Conservation (phyloP, 2,329 filamentous ascomycete species). For the Cucurbitaria berberidis region DNA sequence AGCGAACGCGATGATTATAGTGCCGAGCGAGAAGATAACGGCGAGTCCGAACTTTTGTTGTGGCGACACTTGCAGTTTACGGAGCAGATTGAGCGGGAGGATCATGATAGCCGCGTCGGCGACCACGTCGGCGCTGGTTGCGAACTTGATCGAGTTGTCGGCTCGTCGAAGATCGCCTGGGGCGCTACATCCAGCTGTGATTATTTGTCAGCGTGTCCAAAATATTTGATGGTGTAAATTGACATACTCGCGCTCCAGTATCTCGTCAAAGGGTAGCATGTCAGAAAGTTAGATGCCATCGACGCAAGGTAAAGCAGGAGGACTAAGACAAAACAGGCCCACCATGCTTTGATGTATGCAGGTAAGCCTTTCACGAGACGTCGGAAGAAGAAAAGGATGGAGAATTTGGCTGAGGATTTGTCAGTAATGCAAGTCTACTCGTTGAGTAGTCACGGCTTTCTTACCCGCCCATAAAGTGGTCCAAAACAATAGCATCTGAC, state of each 20-base stretch:
- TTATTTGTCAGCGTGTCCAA: background rate
- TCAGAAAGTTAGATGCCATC: conserved; percentile 10
- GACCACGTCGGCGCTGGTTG: conserved; percentile 6
- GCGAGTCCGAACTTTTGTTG: conserved; percentile 36
- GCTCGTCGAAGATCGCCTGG: background rate
- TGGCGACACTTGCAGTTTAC: conserved; percentile 30
- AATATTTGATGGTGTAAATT: background rate
- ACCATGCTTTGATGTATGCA: conserved; percentile 1
- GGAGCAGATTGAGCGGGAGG: conserved; percentile 37
- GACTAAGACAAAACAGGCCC: conserved; percentile 3
- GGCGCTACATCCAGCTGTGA: conserved; percentile 1
- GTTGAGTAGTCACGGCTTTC: background rate
- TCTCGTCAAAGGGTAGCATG: conserved; percentile 2
- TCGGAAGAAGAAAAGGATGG: conserved; percentile 5
- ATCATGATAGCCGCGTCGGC: conserved; percentile 29
- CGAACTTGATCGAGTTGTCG: conserved; percentile 6
- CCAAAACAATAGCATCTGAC: conserved; percentile 14
- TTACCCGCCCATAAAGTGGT: conserved; percentile 9
- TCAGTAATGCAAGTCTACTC: background rate
- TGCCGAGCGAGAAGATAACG: conserved; percentile 36
- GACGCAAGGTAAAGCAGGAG: conserved; percentile 8
- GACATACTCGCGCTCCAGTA: background rate
- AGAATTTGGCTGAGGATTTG: background rate
- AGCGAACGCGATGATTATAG: conserved; percentile 11
- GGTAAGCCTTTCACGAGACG: background rate